A percentile compares a stretch with the other conserved stretches of the same genome.
These are phyloP conservation scores for Hyaloscypha hepaticicola DNA, from an alignment of 495 filamentous ascomycete genomes.

Conservation along the genomic window DNA sequence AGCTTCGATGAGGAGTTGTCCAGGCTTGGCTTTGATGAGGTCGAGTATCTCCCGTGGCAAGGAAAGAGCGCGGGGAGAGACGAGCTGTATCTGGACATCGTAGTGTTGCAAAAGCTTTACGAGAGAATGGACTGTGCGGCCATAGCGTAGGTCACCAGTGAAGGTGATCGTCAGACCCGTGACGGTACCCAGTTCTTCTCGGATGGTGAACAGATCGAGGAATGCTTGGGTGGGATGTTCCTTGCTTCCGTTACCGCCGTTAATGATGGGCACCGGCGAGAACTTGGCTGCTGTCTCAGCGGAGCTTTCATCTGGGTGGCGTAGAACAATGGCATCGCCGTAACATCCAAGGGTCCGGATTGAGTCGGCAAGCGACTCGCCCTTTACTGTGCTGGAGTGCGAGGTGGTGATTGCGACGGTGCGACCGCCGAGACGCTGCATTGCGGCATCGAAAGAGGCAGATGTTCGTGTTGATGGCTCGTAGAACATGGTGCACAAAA, in stretches of 20 bases:
- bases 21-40: slow-evolving; percentile 66
- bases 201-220: slow-evolving; percentile 97
- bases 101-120: slow-evolving; percentile 92
- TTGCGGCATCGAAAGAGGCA: slow-evolving; percentile 93
- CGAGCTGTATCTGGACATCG: slow-evolving; percentile 88
- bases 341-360: slow-evolving; percentile 92
- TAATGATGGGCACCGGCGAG: slow-evolving; percentile 88
- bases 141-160: slow-evolving; percentile 87
- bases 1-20: slow-evolving; percentile 71
- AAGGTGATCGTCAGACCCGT: slow-evolving; percentile 95
- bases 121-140: slow-evolving; percentile 90
- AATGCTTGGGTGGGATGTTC: slow-evolving; percentile 98
- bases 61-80: slow-evolving; percentile 74
- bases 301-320: slow-evolving; percentile 80
- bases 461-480: slow-evolving; percentile 97
- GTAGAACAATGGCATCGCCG: slow-evolving; percentile 88
- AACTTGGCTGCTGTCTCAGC: slow-evolving; percentile 79
- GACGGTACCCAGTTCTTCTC: slow-evolving; percentile 93
- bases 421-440: slow-evolving; percentile 92
- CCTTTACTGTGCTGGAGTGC: slow-evolving; percentile 85
- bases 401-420: slow-evolving; percentile 75
- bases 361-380: slow-evolving; percentile 89
- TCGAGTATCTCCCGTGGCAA: slow-evolving; percentile 73
- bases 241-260: slow-evolving; percentile 90
- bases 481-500: slow-evolving; percentile 92